Percentiles rank a stretch among this genome's conserved stretches.
Conservation (phyloP, 768 basidiomycete genomes). For the Amanita pseudoporphyria region DNA sequence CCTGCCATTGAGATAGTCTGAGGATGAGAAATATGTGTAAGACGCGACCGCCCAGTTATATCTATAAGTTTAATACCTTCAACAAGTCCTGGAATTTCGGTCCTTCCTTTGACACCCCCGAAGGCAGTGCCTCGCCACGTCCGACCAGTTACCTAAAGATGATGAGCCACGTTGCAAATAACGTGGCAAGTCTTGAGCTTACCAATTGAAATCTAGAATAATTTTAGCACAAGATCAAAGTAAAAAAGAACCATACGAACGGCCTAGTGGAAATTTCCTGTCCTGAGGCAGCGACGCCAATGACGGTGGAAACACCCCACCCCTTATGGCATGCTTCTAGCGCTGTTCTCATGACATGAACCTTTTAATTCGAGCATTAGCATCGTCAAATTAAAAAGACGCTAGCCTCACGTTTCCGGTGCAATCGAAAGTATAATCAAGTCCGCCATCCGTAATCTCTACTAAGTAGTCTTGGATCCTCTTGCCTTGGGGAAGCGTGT, state of each 20-base stretch:
- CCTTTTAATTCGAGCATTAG: constrained; percentile 28
- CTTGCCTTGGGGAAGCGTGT: constrained; percentile 60
- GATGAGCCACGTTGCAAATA: constrained; percentile 18
- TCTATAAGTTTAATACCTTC: constrained; percentile 43
- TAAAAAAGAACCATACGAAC: constrained; percentile 28
- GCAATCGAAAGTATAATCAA: constrained; percentile 96
- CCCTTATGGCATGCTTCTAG: constrained; percentile 99
- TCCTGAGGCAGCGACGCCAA: constrained; percentile 95
- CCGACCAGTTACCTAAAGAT: constrained; percentile 69
- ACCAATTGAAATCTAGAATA: constrained; percentile 45
- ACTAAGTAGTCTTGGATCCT: constrained; percentile 85
- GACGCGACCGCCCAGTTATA: neutral
- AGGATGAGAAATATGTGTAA: constrained; percentile 6
- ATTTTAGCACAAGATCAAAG: neutral
- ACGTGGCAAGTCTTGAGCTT: constrained; percentile 8
- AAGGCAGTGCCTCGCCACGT: constrained; percentile 95
- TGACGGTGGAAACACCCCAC: constrained; percentile 94
- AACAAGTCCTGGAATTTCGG: constrained; percentile 89
- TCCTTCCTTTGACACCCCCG: constrained; percentile 96
- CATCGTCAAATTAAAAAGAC: neutral
- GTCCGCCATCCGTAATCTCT: constrained; percentile 91
- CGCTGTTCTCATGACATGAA: constrained; percentile 89
- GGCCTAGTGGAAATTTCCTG: constrained; percentile 90
- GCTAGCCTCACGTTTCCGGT: constrained; percentile 64
- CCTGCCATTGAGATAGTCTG: constrained; percentile 75